A percentile compares a stretch with the other conserved stretches of the same genome.
phyloP scores from a whole-genome alignment of 2,329 filamentous ascomycete species.

The Alternaria gansuensis region DNA sequence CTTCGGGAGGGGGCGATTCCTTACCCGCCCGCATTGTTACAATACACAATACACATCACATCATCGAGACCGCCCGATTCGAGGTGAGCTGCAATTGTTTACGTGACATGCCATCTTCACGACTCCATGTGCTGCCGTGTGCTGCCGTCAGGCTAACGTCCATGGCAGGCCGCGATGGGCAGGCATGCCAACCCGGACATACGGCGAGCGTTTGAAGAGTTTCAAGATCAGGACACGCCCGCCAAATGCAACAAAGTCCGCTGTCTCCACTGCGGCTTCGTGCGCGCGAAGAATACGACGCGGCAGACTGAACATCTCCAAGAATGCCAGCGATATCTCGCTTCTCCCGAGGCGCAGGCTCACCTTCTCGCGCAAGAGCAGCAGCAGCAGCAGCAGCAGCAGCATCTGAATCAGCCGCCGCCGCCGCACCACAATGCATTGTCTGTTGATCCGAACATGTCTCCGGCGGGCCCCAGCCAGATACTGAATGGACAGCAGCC shows the following conservation, averaged over 20 bases:
- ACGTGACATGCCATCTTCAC: not conserved
- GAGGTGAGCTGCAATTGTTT: conserved; percentile 27
- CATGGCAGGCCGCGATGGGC: conserved; percentile 35
- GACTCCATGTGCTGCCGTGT: not conserved
- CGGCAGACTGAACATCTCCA: conserved; percentile 62
- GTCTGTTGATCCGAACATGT: conserved; percentile 26
- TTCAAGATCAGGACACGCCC: conserved; percentile 54
- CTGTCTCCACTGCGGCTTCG: conserved; percentile 60
- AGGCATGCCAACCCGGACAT: conserved; percentile 56
- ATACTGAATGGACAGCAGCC: conserved; percentile 59
- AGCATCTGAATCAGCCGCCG: conserved; percentile 25
- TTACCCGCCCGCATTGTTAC: conserved; percentile 19
- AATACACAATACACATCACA: conserved; percentile 23
- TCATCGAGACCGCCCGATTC: conserved; percentile 16
- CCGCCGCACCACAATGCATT: conserved; percentile 29
- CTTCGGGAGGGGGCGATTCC: conserved; percentile 15
- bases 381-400: conserved; percentile 25
- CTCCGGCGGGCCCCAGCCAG: conserved; percentile 39
- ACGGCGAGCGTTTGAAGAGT: conserved; percentile 51
- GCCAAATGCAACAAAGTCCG: conserved; percentile 61
- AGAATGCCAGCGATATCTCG: conserved; percentile 56
- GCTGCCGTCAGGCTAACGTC: conserved; percentile 26
- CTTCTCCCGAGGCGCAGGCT: conserved; percentile 56
- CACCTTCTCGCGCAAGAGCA: conserved; percentile 36
- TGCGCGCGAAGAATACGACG: conserved; percentile 62